Base-by-base conservation (phyloP, 768 basidiomycete genomes). In the Boletus coccyginus region DNA sequence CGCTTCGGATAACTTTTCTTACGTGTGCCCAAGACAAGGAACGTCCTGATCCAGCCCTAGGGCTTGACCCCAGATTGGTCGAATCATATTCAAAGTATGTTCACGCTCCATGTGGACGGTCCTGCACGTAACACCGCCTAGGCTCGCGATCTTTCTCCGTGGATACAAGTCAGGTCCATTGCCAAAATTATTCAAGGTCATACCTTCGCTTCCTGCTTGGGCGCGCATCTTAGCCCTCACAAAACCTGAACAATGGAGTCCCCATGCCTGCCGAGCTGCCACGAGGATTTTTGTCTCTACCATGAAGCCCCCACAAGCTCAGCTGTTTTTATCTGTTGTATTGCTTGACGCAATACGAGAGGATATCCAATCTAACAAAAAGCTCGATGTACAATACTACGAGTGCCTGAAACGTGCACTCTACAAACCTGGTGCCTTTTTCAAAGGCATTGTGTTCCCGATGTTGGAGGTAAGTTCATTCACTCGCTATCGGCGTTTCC, bases 351-450 rank as follows among this genome's bases (percentile, higher is more conserved):
- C 91, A 36, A 85, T 97, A 49, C 79, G 94, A 41, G 90, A 92
- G 59, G 92, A 98, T 70, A 96, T 99, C 60, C 78, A 78, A 55
- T 81, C 85, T 57, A 86, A 93, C 68, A 88, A 92, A 62, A 97
- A 94, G 66, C 77, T 99, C 56, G 89, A 92, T 67, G 89, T 92
- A 16, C 97, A 99, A 57, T 89, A 94, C 58, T 99, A 94, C 65
- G 91, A 95, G 70, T 86, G 88, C n/a, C 70, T 99, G 62, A 94
- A 93, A 72, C 86, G 92, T 63, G 83, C 92, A 6, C 73, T 98
- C 56, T 98, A 96, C 73, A 99, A 98, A 72, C 97, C 97, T 3
- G 90, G 90, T 5, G 96, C 97, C 1, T 98, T 98, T 71, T 98
- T 98, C 81, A 98, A 99, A 70, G 97, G 96, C 5, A 87, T 99